Conservation (phyloP, 2,329 filamentous ascomycete species). For the Exophiala sp. region DNA sequence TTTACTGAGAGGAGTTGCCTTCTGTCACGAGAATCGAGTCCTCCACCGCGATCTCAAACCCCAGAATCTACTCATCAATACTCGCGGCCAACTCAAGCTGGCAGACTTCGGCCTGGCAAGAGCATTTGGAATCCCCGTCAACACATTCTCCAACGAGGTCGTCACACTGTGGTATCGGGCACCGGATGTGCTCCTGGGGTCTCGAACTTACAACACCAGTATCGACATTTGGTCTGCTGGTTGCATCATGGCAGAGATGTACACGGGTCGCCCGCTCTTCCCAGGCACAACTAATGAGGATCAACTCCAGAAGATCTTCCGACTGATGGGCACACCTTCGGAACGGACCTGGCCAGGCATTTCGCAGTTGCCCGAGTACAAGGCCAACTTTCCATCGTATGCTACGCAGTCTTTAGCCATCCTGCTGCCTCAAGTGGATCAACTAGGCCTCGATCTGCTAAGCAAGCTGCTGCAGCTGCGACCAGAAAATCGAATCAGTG, state of each 20-base stretch:
- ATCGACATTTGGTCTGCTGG: constrained; percentile 99
- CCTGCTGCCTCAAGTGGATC: constrained; percentile 86
- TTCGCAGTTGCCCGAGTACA: constrained; percentile 94
- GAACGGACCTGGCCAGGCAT: constrained; percentile 95
- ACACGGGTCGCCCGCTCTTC: constrained; percentile 89
- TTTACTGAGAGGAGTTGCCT: constrained; percentile 88
- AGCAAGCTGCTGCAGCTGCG: constrained; percentile 86
- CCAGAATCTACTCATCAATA: constrained; percentile 81
- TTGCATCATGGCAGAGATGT: constrained; percentile 99
- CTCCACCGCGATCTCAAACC: constrained; percentile 90
- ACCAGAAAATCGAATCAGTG: constrained; percentile 85
- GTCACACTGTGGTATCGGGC: constrained; percentile 64
- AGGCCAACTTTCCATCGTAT: constrained; percentile 88
- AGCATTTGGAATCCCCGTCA: constrained; percentile 82
- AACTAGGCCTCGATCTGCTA: constrained; percentile 76
- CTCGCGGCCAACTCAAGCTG: constrained; percentile 81
- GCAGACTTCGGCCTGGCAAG: constrained; percentile 85
- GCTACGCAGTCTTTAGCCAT: constrained; percentile 82
- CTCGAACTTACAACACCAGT: constrained; percentile 96
- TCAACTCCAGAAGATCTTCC: constrained; percentile 93
- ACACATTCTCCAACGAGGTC: constrained; percentile 82
- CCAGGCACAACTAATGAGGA: constrained; percentile 98
- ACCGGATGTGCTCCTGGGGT: constrained; percentile 88
- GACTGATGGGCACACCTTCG: constrained; percentile 95
- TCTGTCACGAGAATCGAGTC: constrained; percentile 95